Evolutionary conservation across 2,329 filamentous ascomycete genomes (phyloP).

Genomic region (Colletotrichum truncatum): DNA sequence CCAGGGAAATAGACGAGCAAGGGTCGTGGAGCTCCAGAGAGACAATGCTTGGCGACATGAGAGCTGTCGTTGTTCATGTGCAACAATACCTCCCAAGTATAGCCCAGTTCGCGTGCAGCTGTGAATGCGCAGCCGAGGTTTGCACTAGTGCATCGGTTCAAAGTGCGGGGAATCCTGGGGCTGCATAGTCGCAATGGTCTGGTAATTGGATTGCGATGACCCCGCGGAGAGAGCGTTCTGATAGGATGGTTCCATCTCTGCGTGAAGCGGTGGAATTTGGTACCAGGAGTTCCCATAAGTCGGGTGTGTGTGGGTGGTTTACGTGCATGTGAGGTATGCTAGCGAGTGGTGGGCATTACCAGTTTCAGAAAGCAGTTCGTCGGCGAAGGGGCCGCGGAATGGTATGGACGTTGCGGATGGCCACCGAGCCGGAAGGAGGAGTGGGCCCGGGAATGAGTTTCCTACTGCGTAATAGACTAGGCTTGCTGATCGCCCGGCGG

Average conservation of each 20-base stretch:
- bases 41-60: neutral
- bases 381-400: neutral
- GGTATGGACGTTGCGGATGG: slow-evolving; percentile 12
- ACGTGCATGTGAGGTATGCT: slow-evolving; percentile 1
- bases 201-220: neutral
- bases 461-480: slow-evolving; percentile 21
- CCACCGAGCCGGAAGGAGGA: slow-evolving; percentile 6
- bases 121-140: slow-evolving; percentile 22
- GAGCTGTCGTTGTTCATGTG: slow-evolving; percentile 10
- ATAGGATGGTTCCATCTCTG: slow-evolving; percentile 3
- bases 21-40: neutral
- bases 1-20: neutral
- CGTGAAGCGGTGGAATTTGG: neutral
- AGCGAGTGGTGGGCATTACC: slow-evolving; percentile 11
- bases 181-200: neutral
- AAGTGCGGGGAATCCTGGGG: slow-evolving; percentile 24
- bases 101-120: neutral
- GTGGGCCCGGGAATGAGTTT: slow-evolving; percentile 8
- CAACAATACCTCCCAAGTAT: neutral
- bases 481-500: neutral
- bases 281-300: neutral
- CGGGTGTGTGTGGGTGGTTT: neutral
- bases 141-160: neutral
- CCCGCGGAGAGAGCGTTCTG: neutral
- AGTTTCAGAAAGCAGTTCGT: slow-evolving; percentile 25